Evolutionary conservation across 371 early-diverging fungal genomes (phyloP).

Genomic region (Rhizopus microsporus): DNA sequence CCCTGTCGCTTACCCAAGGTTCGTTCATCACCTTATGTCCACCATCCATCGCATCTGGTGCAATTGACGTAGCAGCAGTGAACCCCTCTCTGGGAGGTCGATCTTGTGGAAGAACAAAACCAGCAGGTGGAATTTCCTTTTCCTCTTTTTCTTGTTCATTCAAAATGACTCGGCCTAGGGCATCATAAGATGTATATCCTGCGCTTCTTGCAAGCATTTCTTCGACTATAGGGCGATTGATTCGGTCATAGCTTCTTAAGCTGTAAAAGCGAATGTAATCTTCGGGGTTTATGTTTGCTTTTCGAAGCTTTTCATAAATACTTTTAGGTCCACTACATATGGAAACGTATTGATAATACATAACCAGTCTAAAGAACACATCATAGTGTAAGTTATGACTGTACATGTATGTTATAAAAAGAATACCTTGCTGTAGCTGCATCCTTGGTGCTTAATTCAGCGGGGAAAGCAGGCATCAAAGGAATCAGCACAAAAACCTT

Average conservation of each 20-base stretch:
- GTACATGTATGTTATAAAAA: not conserved
- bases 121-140: conserved; percentile 15
- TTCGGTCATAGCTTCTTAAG: conserved; percentile 67
- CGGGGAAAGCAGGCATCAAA: conserved; percentile 89
- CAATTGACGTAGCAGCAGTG: conserved; percentile 26
- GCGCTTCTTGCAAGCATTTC: conserved; percentile 43
- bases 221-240: conserved; percentile 38
- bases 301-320: conserved; percentile 54
- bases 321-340: conserved; percentile 72
- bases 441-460: conserved; percentile 72
- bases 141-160: not conserved
- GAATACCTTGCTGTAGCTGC: conserved; percentile 72
- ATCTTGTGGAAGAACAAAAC: conserved; percentile 27
- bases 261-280: conserved; percentile 74
- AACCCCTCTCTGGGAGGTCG: conserved; percentile 1
- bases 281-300: conserved; percentile 54
- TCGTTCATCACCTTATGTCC: conserved; percentile 24
- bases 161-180: not conserved
- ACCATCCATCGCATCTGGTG: conserved; percentile 26
- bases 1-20: conserved; percentile 27
- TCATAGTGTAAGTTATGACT: not conserved
- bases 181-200: conserved; percentile 28
- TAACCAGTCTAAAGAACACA: conserved; percentile 51
- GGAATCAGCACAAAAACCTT: conserved; percentile 89
- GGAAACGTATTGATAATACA: conserved; percentile 76